A percentile compares a stretch with the other conserved stretches of the same genome.
Conservation (phyloP, 2,329 filamentous ascomycete species). For the Colletotrichum spaethianum region DNA sequence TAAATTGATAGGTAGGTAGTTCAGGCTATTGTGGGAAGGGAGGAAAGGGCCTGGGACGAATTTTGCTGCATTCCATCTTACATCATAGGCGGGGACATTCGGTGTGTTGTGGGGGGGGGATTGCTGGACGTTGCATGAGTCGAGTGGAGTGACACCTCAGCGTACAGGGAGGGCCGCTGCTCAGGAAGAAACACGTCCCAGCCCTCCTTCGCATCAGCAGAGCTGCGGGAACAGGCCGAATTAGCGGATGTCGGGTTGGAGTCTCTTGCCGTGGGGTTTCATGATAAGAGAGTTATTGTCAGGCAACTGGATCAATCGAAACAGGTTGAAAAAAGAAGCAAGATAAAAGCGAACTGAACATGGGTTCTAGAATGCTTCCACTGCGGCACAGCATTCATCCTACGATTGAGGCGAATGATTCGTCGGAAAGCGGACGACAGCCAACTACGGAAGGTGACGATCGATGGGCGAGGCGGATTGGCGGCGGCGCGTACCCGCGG, state of each 20-base stretch:
- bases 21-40: constrained; percentile 15
- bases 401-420: constrained; percentile 25
- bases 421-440: constrained; percentile 17
- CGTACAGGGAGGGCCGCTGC: constrained; percentile 38
- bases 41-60: background rate
- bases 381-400: constrained; percentile 6
- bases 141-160: constrained; percentile 38
- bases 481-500: constrained; percentile 7
- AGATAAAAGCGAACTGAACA: constrained; percentile 20
- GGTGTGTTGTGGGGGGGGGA: constrained; percentile 28
- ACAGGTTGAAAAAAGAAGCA: background rate
- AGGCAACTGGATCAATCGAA: background rate
- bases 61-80: constrained; percentile 31
- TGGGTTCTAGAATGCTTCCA: constrained; percentile 35
- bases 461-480: constrained; percentile 11
- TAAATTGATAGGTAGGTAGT: constrained; percentile 20
- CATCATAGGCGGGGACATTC: constrained; percentile 39
- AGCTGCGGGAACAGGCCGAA: constrained; percentile 12
- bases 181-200: constrained; percentile 38
- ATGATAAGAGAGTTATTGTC: background rate
- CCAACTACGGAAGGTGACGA: constrained; percentile 27
- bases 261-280: constrained; percentile 19
- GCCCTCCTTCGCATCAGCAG: constrained; percentile 15
- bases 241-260: background rate
- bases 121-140: constrained; percentile 37